Base-by-base conservation (phyloP, 345 rosid genomes). In the Salix koriyanagi region DNA sequence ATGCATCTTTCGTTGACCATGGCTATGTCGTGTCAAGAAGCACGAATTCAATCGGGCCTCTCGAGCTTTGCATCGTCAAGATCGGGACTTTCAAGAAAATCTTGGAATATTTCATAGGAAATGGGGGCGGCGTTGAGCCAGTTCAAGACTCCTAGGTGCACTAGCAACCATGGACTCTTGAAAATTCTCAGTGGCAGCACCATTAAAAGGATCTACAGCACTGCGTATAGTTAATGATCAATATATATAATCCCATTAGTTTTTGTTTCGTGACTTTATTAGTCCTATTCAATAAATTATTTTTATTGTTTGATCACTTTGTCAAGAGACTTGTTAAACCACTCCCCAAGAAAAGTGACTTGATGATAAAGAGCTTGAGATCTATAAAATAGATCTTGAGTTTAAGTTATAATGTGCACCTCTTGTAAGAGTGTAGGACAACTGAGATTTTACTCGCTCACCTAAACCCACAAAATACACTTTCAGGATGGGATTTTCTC, bases 101-200 rank as follows among this genome's bases (percentile, higher is more conserved):
- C 37, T 83, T 93, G 84, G 99, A 93, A 37, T 41, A 86, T 75
- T 93, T 85, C 58, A 87, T 90, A 6, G 92, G 90, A 32, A 91
- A 89, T 76, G 96, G 93, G 93, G 2, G 97, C 92, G 4, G 92
- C 94, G 4, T 64, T 95, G 85, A 95, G 94, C 89, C 99, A 95
- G 81, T 95, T 90, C 79, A 95, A 95, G 89, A 93, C 93, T 4
- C 97, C 99, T 0, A 90, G 99, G 86, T 95, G 99, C 85, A 95
- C 97, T 12, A 81, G 84, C 77, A 78, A 93, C 81, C 83, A 75
- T 13, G 89, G 81, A 34, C 81, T 95, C 60, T 74, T 93, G 74
- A 81, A 81, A 75, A 95, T 90, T 73, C 97, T 95, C n/a, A 76
- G 89, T 69, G 84, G 54, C 10, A 87, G 88, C 74, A 87, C 90